These are phyloP conservation scores for Talaromyces albobiverticillius DNA, from an alignment of 2,329 filamentous ascomycete genomes.

Conservation along the genomic window DNA sequence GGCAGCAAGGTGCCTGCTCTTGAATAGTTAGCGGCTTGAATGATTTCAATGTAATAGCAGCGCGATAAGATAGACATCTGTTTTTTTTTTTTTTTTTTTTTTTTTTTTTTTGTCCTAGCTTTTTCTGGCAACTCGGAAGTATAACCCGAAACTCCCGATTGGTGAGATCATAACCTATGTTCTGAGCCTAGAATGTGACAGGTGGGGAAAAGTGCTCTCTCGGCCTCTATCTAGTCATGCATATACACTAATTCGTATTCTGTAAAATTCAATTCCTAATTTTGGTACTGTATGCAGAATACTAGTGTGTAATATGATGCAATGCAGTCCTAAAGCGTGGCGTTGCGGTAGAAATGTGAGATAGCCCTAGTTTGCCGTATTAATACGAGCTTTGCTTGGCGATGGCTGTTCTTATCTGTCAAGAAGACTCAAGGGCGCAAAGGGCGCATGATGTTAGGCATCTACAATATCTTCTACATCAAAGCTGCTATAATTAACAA, in stretches of 20 bases:
- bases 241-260: neutral
- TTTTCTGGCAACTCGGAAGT: neutral
- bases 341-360: neutral
- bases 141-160: neutral
- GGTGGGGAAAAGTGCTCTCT: neutral
- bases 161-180: neutral
- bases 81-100: neutral
- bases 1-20: constrained; percentile 37
- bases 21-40: neutral
- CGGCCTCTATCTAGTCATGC: neutral
- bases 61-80: neutral
- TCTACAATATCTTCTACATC: neutral
- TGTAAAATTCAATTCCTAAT: neutral
- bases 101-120: neutral
- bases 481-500: neutral
- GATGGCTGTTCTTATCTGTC: neutral
- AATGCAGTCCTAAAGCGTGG: neutral
- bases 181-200: neutral
- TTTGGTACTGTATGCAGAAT: neutral
- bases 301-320: neutral
- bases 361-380: neutral
- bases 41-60: neutral
- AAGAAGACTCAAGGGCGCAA: neutral
- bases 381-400: neutral
- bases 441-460: neutral